These are phyloP conservation scores for Tuber indicum DNA, from an alignment of 495 filamentous ascomycete species.

Conservation along the genomic window DNA sequence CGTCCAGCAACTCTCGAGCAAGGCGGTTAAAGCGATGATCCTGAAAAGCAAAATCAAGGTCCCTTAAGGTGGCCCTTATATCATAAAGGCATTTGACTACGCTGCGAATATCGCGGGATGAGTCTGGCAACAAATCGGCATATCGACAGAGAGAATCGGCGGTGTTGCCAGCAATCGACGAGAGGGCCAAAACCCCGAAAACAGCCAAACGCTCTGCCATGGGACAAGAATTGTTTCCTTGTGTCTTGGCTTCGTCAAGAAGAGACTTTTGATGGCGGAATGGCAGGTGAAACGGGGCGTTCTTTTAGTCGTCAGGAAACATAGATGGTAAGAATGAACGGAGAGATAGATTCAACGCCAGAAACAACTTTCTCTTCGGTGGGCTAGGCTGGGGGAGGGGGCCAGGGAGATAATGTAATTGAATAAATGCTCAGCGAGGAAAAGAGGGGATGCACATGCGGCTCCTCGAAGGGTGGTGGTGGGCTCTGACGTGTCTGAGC, in stretches of 20 bases:
- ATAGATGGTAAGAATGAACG: conserved; percentile 24
- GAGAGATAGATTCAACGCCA: conserved; percentile 26
- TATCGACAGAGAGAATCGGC: conserved; percentile 35
- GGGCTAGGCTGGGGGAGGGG: conserved; percentile 21
- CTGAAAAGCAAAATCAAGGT: conserved; percentile 32
- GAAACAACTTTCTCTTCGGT: conserved; percentile 27
- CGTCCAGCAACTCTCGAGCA: conserved; percentile 38
- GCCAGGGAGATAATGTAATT: conserved; percentile 37
- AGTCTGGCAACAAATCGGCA: conserved; percentile 36
- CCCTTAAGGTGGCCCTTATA: conserved; percentile 34
- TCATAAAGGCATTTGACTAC: conserved; percentile 33
- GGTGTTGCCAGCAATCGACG: conserved; percentile 26
- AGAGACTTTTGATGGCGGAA: neutral
- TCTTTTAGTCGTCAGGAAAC: conserved; percentile 12
- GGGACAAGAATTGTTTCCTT: conserved; percentile 30
- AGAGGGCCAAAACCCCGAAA: conserved; percentile 29
- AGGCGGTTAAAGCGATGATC: conserved; percentile 37
- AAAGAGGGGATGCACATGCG: conserved; percentile 40
- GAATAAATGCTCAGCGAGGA: conserved; percentile 28
- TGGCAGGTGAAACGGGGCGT: neutral
- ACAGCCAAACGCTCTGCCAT: conserved; percentile 38
- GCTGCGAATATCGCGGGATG: conserved; percentile 35
- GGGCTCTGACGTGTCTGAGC: conserved; percentile 39
- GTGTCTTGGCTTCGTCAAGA: conserved; percentile 15
- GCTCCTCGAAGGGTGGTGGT: conserved; percentile 36